Evolutionary conservation across 768 basidiomycete species (phyloP).

Genomic region (Mycena olivaceomarginata): DNA sequence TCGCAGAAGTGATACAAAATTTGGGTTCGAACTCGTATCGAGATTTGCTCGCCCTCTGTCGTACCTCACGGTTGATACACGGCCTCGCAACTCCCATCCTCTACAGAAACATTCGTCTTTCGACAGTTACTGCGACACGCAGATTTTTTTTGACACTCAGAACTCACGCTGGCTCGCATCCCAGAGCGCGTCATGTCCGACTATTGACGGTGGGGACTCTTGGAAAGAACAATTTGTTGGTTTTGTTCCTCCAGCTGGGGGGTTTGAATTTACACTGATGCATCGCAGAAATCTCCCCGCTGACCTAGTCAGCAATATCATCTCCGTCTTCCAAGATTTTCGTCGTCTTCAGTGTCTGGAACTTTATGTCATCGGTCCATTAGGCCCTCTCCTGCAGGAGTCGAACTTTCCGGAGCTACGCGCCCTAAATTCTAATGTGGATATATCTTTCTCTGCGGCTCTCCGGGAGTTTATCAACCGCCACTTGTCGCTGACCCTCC

Average conservation of each 20-base stretch:
- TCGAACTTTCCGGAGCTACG: background rate
- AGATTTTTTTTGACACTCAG: background rate
- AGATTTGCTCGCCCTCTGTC: background rate
- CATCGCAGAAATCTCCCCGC: background rate
- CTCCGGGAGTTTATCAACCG: background rate
- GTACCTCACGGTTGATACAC: constrained; percentile 6
- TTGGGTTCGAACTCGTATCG: background rate
- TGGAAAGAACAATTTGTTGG: background rate
- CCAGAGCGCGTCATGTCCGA: background rate
- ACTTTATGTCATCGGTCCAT: background rate
- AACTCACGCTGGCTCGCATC: background rate
- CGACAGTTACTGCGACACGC: background rate
- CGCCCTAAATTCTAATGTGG: background rate
- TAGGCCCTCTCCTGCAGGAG: background rate
- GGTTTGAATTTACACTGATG: background rate
- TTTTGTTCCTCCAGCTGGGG: too few species aligned
- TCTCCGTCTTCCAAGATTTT: background rate
- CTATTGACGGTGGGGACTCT: background rate
- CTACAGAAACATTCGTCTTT: background rate
- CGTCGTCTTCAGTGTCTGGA: background rate
- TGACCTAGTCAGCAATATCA: background rate
- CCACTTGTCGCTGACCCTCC: background rate
- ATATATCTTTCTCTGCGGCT: background rate
- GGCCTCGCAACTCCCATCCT: background rate
- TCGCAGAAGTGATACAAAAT: background rate